These are phyloP conservation scores for Asterophora lycoperdoides DNA, from an alignment of 768 basidiomycete genomes.

Conservation along the genomic window DNA sequence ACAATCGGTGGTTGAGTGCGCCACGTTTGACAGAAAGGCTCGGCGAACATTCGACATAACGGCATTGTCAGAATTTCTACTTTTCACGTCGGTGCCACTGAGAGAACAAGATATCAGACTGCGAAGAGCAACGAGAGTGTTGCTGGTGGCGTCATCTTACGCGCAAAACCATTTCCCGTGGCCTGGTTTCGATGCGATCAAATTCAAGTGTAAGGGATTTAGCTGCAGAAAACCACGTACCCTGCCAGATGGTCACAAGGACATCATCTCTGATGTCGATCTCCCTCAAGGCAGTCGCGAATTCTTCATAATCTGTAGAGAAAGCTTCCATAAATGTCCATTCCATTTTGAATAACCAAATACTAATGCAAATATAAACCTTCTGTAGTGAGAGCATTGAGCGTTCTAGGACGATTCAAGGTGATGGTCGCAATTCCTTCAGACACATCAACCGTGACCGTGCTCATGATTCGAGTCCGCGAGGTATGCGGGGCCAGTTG, in stretches of 20 bases:
- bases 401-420: conserved; percentile 51
- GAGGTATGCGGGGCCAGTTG: neutral
- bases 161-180: conserved; percentile 73
- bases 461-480: conserved; percentile 32
- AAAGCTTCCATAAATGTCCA: neutral
- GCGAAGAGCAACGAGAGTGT: neutral
- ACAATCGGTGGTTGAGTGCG: conserved; percentile 53
- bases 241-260: conserved; percentile 65
- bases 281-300: conserved; percentile 53
- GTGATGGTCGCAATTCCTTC: conserved; percentile 67
- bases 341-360: neutral
- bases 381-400: conserved; percentile 57
- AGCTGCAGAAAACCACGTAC: conserved; percentile 24
- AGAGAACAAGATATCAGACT: neutral
- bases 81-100: conserved; percentile 59
- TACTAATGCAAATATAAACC: conserved; percentile 27
- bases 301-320: conserved; percentile 53
- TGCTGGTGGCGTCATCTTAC: too few relatives aligned
- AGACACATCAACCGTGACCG: conserved; percentile 43
- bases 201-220: neutral
- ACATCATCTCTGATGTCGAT: conserved; percentile 61
- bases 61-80: conserved; percentile 10
- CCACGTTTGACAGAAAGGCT: conserved; percentile 41
- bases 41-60: conserved; percentile 36
- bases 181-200: conserved; percentile 30